Evolutionary conservation across 768 basidiomycete genomes (phyloP), one percentile per base, ranked within the genome.

Genomic region (Trametes meyenii): DNA sequence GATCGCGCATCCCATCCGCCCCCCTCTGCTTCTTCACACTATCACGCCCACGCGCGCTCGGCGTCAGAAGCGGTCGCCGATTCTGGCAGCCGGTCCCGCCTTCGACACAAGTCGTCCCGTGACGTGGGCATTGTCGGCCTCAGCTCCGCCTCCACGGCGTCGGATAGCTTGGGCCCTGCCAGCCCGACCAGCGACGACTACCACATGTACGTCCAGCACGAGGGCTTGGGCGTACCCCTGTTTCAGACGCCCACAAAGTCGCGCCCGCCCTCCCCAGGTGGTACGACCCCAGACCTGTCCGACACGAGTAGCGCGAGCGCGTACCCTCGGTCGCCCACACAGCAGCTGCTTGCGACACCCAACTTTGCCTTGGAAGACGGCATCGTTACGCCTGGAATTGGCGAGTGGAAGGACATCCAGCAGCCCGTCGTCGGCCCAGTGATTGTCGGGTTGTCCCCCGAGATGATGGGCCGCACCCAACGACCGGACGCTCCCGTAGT

Each of bases 351-450:
- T 48, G 44, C 54, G n/a, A 59, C 49, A 44, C 67, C 40, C 58
- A 63, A 50, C 42, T 48, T 50, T 67, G 70, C 59, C 26, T 58
- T 23, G 61, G 61, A 56, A 45, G 49, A 64, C 61, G 66, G 66
- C 44, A 57, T 83, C 61, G 72, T 79, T 36, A 89, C 88, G 23
- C 87, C 87, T 23, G 80, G 76, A 64, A 86, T 88, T 64, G 87
- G 88, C 46, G 78, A 87, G 65, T 74, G 75, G 58, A 88, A 88
- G 68, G 79, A 84, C 61, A 80, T 88, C 60, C 76, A 76, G 63
- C 74, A 79, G 40, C 85, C 83, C 38, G 86, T 89, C 43, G 85
- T 86, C 50, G 81, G 82, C 36, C 87, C 88, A 42, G 79, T 88
- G 14, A 76, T 88, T 35, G 76, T 86, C 63, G 81, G 61, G 63